These are phyloP conservation scores for Penstemon barbatus DNA, from an alignment of 257 asterid genomes.

Conservation along the genomic window DNA sequence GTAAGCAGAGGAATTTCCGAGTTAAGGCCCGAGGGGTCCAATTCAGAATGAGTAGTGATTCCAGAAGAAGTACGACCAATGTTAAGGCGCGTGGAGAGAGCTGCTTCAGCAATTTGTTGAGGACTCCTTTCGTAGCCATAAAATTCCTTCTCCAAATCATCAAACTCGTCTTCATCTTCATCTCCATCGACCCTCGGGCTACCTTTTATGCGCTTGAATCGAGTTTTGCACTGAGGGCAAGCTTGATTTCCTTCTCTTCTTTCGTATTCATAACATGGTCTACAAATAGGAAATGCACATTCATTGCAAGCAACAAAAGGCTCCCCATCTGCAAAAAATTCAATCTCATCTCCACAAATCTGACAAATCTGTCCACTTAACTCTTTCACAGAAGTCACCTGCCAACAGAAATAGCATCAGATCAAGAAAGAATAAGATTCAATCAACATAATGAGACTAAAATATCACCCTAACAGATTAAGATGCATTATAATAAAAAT, in stretches of 20 bases:
- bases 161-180: conserved; percentile 89
- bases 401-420: conserved; percentile 28
- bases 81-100: conserved; percentile 47
- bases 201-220: conserved; percentile 89
- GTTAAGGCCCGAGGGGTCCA: conserved; percentile 52
- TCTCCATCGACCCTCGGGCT: conserved; percentile 92
- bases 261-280: conserved; percentile 87
- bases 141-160: conserved; percentile 83
- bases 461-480: conserved; percentile 21
- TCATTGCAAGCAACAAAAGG: conserved; percentile 78
- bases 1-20: conserved; percentile 83
- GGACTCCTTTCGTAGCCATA: conserved; percentile 45
- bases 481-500: not conserved
- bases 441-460: conserved; percentile 1
- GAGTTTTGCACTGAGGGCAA: conserved; percentile 93
- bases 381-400: conserved; percentile 68
- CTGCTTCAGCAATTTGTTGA: conserved; percentile 52
- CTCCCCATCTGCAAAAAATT: conserved; percentile 54
- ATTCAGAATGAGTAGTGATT: conserved; percentile 50
- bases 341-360: conserved; percentile 81
- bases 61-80: conserved; percentile 56
- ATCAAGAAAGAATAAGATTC: conserved; percentile 19
- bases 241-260: conserved; percentile 89
- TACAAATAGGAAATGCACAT: conserved; percentile 75
- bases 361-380: conserved; percentile 69